Base-by-base conservation (phyloP, 805 yeast genomes). In the Brettanomyces nanus region DNA sequence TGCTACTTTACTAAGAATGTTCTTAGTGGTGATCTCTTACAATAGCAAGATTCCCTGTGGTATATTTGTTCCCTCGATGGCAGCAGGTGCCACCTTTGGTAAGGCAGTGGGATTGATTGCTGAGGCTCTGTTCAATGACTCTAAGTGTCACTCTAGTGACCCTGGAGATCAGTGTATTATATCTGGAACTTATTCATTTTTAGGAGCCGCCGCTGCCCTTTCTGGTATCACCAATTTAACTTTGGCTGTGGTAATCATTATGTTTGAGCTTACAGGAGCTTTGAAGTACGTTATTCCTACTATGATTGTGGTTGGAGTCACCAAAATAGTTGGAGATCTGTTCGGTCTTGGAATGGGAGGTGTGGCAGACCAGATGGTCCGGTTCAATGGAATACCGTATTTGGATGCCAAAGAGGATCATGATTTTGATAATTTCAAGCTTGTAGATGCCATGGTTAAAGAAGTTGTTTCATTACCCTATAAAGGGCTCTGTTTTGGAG, bases 11-110 rank as follows among this genome's bases (percentile, higher is more conserved):
- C 61, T 85, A 4, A 68, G 98, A 39, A 75, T 80, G 63, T 45
- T 69, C 0, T 67, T 92, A 35, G 85, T 92, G 20, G 73, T 87
- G 20, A 67, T 92, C 13, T 82, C 97, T 0, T 92, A 94, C 56
- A 96, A 96, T 3, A 79, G 87, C 44, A 86, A 82, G 59, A 89
- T 90, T 0, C 98, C 98, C 0, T 95, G 97, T n/a, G 98, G 98
- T 13, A 85, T 90, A 5, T 82, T 92, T 61, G 95, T 92, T 38
- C 98, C 98, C 3, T 84, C 95, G 2, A 85, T 92, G 95, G 89
- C 95, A 0, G 83, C 87, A 1, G 98, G 98, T 18, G 97, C 97
- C 0, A 76, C 95, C 0, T 83, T 85, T 59, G 98, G 98, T 6
- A 69, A 97, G 37, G 81, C 89, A 0, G 50, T 92, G 10, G 97